Evolutionary conservation across 2,329 filamentous ascomycete species (phyloP), one percentile per base, ranked within the genome.

Genomic region (Hortaea werneckii): DNA sequence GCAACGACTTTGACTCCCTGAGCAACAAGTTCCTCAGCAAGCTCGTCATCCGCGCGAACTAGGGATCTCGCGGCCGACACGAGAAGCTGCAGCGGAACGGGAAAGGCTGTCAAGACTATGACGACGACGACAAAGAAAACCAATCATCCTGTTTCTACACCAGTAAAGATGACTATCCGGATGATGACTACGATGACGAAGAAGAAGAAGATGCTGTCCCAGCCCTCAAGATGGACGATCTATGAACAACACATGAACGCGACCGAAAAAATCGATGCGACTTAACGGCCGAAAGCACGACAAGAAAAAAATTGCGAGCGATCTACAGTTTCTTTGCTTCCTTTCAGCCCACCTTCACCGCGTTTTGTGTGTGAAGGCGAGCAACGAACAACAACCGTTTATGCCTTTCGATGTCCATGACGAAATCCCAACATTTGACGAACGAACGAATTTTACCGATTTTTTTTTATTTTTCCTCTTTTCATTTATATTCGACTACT

Each of bases 21-120:
- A 94, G 89, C 44, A 95, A 95, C 75, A 96, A 95, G 74, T 95
- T 96, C 74, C 72, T 95, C 57, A 94, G 89, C 34, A 94, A 94
- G 71, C 79, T 96, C 61, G 89, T 95, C 65, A 95, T 95, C 67
- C 87, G 90, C 58, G 86, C 90, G 61, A 94, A 94, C 72, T 94
- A 60, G 50, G 50, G 44, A 42, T 46, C 44, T 10, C 9, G 27
- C 7, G 42, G 37, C 28, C 41, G 48, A 12, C 28, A 50, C 37
- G 45, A 46, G 29, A 29, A 11, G 27, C 27, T 41, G 9, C 9
- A 41, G 9, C 13, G 20, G 10, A 40, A 40, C 38, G 38, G 32
- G 2, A 2, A 9, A 35, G 9, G n/a, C 28, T 9, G 34, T 20
- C 28, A 32, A 28, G 41, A 12, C 20, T 27, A n/a, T 6, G 28